Evolutionary conservation across 306 rosid genomes (phyloP), one percentile per base, ranked within the genome.

Genomic region (Begonia fuchsioides): DNA sequence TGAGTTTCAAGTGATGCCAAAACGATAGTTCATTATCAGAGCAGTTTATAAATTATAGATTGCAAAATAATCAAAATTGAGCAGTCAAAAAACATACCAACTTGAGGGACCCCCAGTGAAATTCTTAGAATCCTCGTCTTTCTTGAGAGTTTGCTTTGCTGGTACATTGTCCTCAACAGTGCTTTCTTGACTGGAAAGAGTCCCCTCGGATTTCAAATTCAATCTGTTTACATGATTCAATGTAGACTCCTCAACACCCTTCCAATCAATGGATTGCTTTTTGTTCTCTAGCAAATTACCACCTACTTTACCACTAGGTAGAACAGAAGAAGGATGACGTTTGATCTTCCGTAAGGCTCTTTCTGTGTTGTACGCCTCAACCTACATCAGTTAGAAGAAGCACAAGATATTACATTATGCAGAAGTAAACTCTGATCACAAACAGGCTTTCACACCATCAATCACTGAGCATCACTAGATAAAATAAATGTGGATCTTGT

Each of bases 71-170:
- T 47, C 65, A 55, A 32, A 26, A 50, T 53, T 38, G 12, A 43
- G 54, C 9, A 26, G 26, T 51, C 20, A 53, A 55, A 65, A 35
- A 59, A 17, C 73, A n/a, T 74, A 88, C 97, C 95, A 88, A 65
- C 80, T 70, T n/a, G 86, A 81, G 51, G 90, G 83, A 6, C 81
- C 95, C 18, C 97, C 95, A 35, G 49, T 46, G 49, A 84, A 84
- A 49, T 58, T 72, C 60, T 75, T 71, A 0, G 68, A 58, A 64
- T 17, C 68, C 54, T 59, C 71, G 56, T 56, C 83, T 43, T 38
- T 67, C 65, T 38, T 60, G 61, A 57, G 58, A 64, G 57, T 62
- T 51, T 65, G 68, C 50, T 63, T 67, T 19, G 78, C 65, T 32
- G 71, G 50, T 40, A 58, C 52, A 13, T 66, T 55, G 52, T 72